These are phyloP conservation scores for Mimosa pudica DNA, from an alignment of 306 rosid species.

Conservation along the genomic window DNA sequence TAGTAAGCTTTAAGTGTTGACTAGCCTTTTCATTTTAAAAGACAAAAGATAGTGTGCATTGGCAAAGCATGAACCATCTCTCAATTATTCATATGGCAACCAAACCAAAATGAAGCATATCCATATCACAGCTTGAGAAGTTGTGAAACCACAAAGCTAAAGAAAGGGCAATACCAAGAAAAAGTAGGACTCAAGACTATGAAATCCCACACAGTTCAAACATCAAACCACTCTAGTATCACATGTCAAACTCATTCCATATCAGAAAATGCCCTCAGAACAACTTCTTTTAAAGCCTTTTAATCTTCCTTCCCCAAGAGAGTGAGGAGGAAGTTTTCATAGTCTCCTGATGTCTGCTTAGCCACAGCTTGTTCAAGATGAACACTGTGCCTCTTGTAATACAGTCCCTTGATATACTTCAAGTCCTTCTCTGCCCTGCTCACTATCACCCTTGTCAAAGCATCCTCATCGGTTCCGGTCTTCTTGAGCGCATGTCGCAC, in stretches of 20 bases:
- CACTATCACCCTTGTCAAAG: slow-evolving; percentile 76
- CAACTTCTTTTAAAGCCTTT: neutral
- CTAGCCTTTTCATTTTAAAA: no score
- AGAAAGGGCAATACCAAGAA: neutral
- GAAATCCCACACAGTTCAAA: slow-evolving; percentile 6
- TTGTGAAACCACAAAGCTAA: neutral
- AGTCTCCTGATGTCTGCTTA: slow-evolving; percentile 69
- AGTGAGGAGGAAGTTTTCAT: slow-evolving; percentile 73
- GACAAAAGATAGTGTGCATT: neutral
- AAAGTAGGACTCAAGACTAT: slow-evolving; percentile 25
- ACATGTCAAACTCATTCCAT: neutral
- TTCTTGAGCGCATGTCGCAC: slow-evolving; percentile 61
- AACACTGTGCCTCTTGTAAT: slow-evolving; percentile 77
- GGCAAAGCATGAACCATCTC: neutral
- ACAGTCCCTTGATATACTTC: slow-evolving; percentile 62
- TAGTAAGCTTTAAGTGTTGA: no score
- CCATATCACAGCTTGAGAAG: neutral
- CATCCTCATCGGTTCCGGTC: slow-evolving; percentile 69
- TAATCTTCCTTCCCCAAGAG: slow-evolving; percentile 58
- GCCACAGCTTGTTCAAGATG: slow-evolving; percentile 71
- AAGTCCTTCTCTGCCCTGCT: slow-evolving; percentile 84
- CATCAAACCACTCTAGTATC: neutral
- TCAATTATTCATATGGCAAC: neutral
- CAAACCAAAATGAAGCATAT: neutral
- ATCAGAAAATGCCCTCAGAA: slow-evolving; percentile 13